Conservation (phyloP, 2,329 filamentous ascomycete species). For the Sordariomycetes sp. region DNA sequence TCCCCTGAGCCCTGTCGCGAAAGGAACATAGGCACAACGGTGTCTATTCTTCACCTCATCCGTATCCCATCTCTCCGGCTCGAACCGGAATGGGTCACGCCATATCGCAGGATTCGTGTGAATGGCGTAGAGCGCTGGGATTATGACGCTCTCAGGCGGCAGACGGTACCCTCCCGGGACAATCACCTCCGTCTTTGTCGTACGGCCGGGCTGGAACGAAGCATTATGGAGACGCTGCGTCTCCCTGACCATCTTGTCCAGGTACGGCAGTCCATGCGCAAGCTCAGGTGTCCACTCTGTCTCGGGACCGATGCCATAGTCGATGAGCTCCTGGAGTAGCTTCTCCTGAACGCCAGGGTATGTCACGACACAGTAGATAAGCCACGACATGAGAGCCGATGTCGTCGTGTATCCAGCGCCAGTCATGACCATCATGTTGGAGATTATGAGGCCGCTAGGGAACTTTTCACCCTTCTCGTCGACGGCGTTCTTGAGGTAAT, state of each 20-base stretch:
- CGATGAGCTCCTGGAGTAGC: conserved; percentile 43
- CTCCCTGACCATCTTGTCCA: conserved; percentile 48
- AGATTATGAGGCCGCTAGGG: conserved; percentile 27
- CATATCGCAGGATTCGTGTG: conserved; percentile 40
- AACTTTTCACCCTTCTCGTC: conserved; percentile 9
- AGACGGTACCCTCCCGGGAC: conserved; percentile 46
- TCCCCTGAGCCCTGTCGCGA: conserved; percentile 40
- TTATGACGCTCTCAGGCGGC: conserved; percentile 35
- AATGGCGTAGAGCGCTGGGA: conserved; percentile 36
- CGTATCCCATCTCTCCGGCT: conserved; percentile 46
- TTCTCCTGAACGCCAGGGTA: conserved; percentile 43
- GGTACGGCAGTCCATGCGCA: conserved; percentile 31
- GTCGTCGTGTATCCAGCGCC: conserved; percentile 50
- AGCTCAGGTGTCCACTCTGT: conserved; percentile 32
- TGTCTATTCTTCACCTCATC: conserved; percentile 37
- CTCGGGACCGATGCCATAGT: conserved; percentile 27
- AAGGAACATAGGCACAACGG: conserved; percentile 41
- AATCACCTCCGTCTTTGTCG: conserved; percentile 38
- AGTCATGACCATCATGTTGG: conserved; percentile 15
- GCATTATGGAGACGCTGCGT: conserved; percentile 46
- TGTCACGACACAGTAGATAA: conserved; percentile 35
- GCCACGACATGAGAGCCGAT: conserved; percentile 43
- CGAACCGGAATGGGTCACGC: conserved; percentile 43
- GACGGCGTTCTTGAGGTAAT: conserved; percentile 1
- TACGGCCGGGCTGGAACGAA: conserved; percentile 46